Evolutionary conservation across 805 yeast genomes (phyloP).

Genomic region (Candida palmyrensis): DNA sequence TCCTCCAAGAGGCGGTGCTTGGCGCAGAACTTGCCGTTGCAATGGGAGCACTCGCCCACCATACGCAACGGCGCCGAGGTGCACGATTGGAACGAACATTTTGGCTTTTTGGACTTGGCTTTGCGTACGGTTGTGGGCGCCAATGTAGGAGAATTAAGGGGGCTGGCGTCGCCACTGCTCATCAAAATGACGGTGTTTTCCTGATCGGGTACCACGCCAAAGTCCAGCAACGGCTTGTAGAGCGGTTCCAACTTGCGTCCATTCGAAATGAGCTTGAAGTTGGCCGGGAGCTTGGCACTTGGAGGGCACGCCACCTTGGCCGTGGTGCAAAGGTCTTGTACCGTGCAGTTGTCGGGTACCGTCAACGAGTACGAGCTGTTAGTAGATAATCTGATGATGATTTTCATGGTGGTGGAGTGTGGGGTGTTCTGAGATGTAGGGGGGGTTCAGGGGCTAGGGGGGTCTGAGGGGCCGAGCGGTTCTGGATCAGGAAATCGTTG

Average conservation of each 20-base stretch:
- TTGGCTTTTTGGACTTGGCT: slow-evolving; percentile 34
- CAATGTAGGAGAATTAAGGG: slow-evolving; percentile 11
- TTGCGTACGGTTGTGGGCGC: slow-evolving; percentile 12
- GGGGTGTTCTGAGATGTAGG: too few relatives aligned
- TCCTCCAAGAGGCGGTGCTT: slow-evolving; percentile 83
- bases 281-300: slow-evolving; percentile 26
- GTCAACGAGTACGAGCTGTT: slow-evolving; percentile 41
- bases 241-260: slow-evolving; percentile 33
- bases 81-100: slow-evolving; percentile 55
- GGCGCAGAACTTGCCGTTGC: slow-evolving; percentile 81
- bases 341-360: slow-evolving; percentile 49
- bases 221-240: slow-evolving; percentile 16
- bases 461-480: background rate
- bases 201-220: slow-evolving; percentile 13
- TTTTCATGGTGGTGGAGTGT: slow-evolving; percentile 34
- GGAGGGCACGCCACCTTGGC: slow-evolving; percentile 39
- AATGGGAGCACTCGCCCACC: slow-evolving; percentile 82
- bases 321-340: slow-evolving; percentile 44
- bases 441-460: background rate
- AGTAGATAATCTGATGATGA: slow-evolving; percentile 43
- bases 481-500: background rate
- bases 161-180: slow-evolving; percentile 17
- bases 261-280: slow-evolving; percentile 35
- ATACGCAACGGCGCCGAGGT: slow-evolving; percentile 56
- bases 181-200: slow-evolving; percentile 18